A percentile compares a stretch with the other conserved stretches of the same genome.
Conservation (phyloP, 306 rosid species). For the Vicia faba region DNA sequence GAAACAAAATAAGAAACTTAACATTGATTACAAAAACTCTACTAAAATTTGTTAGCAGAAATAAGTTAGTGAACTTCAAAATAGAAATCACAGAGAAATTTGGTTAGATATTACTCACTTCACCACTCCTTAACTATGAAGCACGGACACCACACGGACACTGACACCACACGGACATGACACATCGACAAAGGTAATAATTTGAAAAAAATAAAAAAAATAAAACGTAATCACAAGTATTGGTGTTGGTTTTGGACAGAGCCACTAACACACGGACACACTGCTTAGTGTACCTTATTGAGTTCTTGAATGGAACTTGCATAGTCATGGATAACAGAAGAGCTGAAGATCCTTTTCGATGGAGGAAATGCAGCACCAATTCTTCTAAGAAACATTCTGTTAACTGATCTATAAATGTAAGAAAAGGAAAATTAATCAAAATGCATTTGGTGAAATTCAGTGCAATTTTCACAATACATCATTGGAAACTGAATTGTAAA, state of each 20-base stretch:
- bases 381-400: conserved; percentile 65
- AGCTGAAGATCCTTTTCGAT: conserved; percentile 60
- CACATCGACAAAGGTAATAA: too few species aligned
- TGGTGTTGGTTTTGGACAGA: too few species aligned
- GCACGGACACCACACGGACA: too few species aligned
- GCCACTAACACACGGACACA: too few species aligned
- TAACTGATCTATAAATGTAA: conserved; percentile 27
- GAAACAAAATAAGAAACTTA: conserved; percentile 26
- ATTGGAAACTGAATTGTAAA: not conserved
- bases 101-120: conserved; percentile 20
- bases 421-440: not conserved
- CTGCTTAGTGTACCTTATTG: conserved; percentile 54
- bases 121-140: not conserved
- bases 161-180: too few species aligned
- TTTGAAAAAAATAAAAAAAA: too few species aligned
- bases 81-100: conserved; percentile 12
- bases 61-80: conserved; percentile 20
- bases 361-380: conserved; percentile 50
- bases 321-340: conserved; percentile 51
- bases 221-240: too few species aligned
- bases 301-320: conserved; percentile 65
- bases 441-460: not conserved
- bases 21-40: conserved; percentile 2
- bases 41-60: conserved; percentile 7
- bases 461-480: too few species aligned